Conservation (phyloP, 305 asterid genomes). For the Fraxinus albicans region DNA sequence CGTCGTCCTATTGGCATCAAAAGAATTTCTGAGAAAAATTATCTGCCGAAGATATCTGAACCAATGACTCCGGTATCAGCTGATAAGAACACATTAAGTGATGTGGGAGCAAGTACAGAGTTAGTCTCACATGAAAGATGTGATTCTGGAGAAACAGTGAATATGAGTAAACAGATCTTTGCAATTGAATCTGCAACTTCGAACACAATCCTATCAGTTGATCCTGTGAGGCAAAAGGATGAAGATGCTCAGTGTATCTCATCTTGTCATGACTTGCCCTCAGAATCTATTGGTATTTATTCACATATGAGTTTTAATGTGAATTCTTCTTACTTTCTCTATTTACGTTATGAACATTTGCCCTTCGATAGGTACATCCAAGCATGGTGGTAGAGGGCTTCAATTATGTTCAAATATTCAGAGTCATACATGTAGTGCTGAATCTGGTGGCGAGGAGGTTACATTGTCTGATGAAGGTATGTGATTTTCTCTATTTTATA, state of each 20-base stretch:
- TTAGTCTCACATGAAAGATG: slow-evolving; percentile 20
- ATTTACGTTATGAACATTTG: neutral
- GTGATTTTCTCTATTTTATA: neutral
- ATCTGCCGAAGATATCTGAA: slow-evolving; percentile 27
- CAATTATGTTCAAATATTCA: slow-evolving; percentile 1
- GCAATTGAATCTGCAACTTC: slow-evolving; percentile 25
- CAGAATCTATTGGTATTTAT: slow-evolving; percentile 36
- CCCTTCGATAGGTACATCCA: slow-evolving; percentile 31
- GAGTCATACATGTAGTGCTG: slow-evolving; percentile 9
- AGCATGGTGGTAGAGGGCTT: slow-evolving; percentile 7
- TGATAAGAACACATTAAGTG: slow-evolving; percentile 28
- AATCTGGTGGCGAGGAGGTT: slow-evolving; percentile 12
- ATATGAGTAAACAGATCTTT: slow-evolving; percentile 6
- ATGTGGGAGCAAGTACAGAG: slow-evolving; percentile 19
- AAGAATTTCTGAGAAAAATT: slow-evolving; percentile 38
- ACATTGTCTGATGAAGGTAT: slow-evolving; percentile 27
- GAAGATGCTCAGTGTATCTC: slow-evolving; percentile 23
- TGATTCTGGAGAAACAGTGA: slow-evolving; percentile 31
- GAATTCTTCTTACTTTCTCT: neutral
- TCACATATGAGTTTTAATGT: neutral
- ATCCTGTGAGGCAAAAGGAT: slow-evolving; percentile 31
- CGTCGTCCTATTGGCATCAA: slow-evolving; percentile 52
- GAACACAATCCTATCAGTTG: slow-evolving; percentile 23
- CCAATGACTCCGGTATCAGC: slow-evolving; percentile 22
- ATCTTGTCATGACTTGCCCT: slow-evolving; percentile 23